Base-by-base conservation (phyloP, 1,284 basidiomycete genomes). In the Leccinum solheimii region DNA sequence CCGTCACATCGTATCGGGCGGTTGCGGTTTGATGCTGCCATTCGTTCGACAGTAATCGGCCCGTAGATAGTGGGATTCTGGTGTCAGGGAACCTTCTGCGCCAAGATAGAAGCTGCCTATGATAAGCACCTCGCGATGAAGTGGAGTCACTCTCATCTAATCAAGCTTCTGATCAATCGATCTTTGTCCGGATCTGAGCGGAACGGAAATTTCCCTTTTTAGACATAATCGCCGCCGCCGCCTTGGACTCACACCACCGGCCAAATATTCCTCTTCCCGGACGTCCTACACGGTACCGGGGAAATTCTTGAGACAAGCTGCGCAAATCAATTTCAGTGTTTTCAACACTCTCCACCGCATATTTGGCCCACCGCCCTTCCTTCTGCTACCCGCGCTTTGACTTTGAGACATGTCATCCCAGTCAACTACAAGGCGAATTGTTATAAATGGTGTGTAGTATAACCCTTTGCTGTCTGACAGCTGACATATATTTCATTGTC, bases 371-470 rank as follows among this genome's bases (percentile, higher is more conserved):
- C 40, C n/a, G 10, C 40, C 7, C n/a, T 43, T 40, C 38, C 38
- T 40, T 40, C 14, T 40, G 38, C 38, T 40, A 40, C 16, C 16
- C 38, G 38, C 16, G 16, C 38, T 40, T 16, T 8, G 14, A 19
- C 40, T 43, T 43, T 23, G 34, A 27, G 60, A 9, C 53, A 72
- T 74, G 72, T 63, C 72, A 19, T 58, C 66, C 3, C 71, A 74
- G 27, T 5, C 55, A n/a, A 74, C 51, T 43, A 51, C 72, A 36
- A 69, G 67, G 59, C 66, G 67, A 32, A 64, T 71, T 16, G 66
- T 71, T 13, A 54, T 74, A 40, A 64, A 69, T 54, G 71, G 75
- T 75, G 16, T 43, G 70, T 63, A 6, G 40, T 51, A 16, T 51
- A 7, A 16, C 34, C 23, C 19, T 23, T 55, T 0, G 23, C 26